phyloP scores from a whole-genome alignment of 2,329 filamentous ascomycete genomes.

The Exophiala lecanii-corni region DNA sequence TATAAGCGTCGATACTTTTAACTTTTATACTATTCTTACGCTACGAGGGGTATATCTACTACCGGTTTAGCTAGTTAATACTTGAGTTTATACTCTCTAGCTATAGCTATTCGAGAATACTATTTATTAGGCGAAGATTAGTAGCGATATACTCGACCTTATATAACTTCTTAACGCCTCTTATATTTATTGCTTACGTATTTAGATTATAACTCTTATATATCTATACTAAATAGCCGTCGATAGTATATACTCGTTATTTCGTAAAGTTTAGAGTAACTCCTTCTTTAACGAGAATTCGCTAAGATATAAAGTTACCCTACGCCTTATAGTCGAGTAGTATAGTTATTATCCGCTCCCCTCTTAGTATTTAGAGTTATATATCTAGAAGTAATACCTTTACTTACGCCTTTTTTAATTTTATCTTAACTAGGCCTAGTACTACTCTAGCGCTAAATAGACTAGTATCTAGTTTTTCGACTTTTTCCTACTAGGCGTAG shows the following conservation, averaged over 20 bases:
- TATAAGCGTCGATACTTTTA: not conserved
- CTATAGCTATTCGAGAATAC: constrained; percentile 1
- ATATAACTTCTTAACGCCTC: not conserved
- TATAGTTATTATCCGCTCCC: not conserved
- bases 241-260: not conserved
- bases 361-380: not conserved
- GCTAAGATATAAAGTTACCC: constrained; percentile 6
- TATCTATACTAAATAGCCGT: constrained; percentile 3
- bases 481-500: no score
- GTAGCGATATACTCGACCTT: constrained; percentile 1
- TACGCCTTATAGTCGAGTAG: constrained; percentile 2
- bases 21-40: not conserved
- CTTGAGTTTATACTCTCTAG: constrained; percentile 1
- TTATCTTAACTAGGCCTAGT: no score
- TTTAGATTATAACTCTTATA: constrained; percentile 1
- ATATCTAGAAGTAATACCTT: no score
- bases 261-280: not conserved
- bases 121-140: no score
- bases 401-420: no score
- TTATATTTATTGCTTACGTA: constrained; percentile 3
- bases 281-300: constrained; percentile 3
- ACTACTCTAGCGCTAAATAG: no score
- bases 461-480: no score
- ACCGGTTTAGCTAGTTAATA: not conserved
- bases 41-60: not conserved